These are phyloP conservation scores for Paraconiothyrium sp. DNA, from an alignment of 2,329 filamentous ascomycete species.

Conservation along the genomic window DNA sequence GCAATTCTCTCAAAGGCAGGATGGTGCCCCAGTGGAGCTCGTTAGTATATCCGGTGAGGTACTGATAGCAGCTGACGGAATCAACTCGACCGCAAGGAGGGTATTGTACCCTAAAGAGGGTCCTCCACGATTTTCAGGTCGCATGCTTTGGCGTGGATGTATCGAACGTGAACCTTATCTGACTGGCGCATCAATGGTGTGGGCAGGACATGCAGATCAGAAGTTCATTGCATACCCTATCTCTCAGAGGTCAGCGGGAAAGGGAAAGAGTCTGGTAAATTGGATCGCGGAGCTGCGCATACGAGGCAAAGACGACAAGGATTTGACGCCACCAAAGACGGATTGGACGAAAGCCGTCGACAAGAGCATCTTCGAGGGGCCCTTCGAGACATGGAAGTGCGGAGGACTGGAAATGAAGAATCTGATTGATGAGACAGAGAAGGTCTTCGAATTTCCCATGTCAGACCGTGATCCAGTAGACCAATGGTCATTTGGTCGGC, in stretches of 20 bases:
- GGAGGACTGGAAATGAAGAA: constrained; percentile 56
- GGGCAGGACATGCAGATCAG: constrained; percentile 58
- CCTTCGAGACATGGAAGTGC: constrained; percentile 55
- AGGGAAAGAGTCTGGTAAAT: constrained; percentile 55
- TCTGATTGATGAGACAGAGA: constrained; percentile 54
- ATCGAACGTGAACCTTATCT: constrained; percentile 53
- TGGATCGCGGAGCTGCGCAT: constrained; percentile 60
- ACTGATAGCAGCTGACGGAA: constrained; percentile 56
- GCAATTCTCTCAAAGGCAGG: constrained; percentile 44
- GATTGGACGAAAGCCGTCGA: constrained; percentile 57
- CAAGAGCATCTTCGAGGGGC: constrained; percentile 52
- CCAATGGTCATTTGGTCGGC: constrained; percentile 48
- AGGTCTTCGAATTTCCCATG: constrained; percentile 59
- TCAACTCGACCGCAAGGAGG: constrained; percentile 55
- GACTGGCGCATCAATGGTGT: constrained; percentile 56
- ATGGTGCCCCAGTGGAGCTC: constrained; percentile 36
- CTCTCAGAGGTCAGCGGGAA: constrained; percentile 46
- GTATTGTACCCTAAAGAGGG: constrained; percentile 57
- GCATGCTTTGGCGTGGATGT: constrained; percentile 59
- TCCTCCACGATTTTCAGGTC: constrained; percentile 56
- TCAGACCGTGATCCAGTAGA: constrained; percentile 56
- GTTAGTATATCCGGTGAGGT: constrained; percentile 46
- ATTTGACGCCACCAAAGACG: constrained; percentile 55
- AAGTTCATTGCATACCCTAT: constrained; percentile 61
- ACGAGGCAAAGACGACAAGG: constrained; percentile 53